These are phyloP conservation scores for Pyricularia pennisetigena DNA, from an alignment of 2,329 filamentous ascomycete species.

Conservation along the genomic window DNA sequence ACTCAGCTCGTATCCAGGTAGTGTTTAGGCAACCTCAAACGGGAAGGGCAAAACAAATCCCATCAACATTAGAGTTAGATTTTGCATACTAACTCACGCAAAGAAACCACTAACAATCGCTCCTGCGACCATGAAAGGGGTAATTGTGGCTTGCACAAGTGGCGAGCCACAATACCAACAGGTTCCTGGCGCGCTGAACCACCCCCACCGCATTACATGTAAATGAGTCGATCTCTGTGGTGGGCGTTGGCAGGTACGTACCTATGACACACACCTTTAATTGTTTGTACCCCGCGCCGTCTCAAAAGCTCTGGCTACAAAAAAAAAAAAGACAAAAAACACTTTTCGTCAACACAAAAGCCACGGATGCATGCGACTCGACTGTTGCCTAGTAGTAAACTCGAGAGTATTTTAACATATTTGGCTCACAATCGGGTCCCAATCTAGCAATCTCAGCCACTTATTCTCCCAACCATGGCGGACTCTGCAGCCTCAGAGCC, in stretches of 20 bases:
- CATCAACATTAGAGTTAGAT: no score
- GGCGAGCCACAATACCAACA: neutral
- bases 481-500: constrained; percentile 5
- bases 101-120: no score
- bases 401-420: constrained; percentile 3
- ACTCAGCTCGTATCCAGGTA: no score
- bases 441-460: neutral
- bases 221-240: neutral
- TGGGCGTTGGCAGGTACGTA: neutral
- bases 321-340: neutral
- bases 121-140: neutral
- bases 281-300: neutral
- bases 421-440: neutral
- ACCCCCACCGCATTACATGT: neutral
- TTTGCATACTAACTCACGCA: no score
- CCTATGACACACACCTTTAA: neutral
- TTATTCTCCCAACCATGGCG: neutral
- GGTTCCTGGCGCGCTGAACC: neutral
- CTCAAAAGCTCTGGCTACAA: neutral
- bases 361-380: neutral
- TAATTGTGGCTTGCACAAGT: neutral
- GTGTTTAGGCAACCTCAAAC: no score
- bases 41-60: no score
- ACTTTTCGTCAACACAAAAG: neutral
- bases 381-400: neutral